Evolutionary conservation across 371 early-diverging fungal species (phyloP), one percentile per base, ranked within the genome.

Genomic region (Mortierella sp.): DNA sequence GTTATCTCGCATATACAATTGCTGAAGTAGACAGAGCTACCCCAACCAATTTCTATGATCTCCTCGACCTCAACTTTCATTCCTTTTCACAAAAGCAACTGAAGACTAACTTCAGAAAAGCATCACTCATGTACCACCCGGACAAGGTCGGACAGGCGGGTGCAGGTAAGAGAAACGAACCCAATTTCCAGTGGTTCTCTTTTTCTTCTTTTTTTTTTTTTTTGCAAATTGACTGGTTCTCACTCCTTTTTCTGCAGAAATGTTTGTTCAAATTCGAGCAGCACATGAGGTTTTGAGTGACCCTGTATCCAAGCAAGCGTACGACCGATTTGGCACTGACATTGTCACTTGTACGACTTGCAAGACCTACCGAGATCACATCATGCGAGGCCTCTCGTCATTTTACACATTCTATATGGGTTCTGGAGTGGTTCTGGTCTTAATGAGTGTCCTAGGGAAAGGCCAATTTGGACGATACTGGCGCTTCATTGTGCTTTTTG

Each of bases 91-190:
- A 78, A 21, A 84, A 81, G 69, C 87, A 89, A 33, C 86, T 94
- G 32, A 85, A 84, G 77, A 72, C 85, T 32, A 86, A 89, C 63
- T 93, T 87, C 71, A 83, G 87, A 50, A 74, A 83, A 47, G 82
- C 92, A 53, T 91, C 91, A 10, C 84, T 88, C 40, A 81, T 84
- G 72, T 92, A 83, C 67, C 95, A 95, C 84, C 94, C 94, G 28
- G 90, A 88, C 72, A 88, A 90, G 55, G 84, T 80, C 40, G 86
- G 87, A 5, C 76, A 70, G 15, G 69, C 81, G 32, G 70, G 84
- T n/a, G 84, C 75, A 53, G 76, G 82, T 81, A 76, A 50, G 22
- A 5, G 24, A 52, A 52, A 43, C 43, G 10, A 0, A 36, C 36
- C 36, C 43, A 43, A 36, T 33, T 1, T n/a, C 13, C 4, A 22